These are phyloP conservation scores for Hygrophorus russula DNA, from an alignment of 768 basidiomycete genomes.

Conservation along the genomic window DNA sequence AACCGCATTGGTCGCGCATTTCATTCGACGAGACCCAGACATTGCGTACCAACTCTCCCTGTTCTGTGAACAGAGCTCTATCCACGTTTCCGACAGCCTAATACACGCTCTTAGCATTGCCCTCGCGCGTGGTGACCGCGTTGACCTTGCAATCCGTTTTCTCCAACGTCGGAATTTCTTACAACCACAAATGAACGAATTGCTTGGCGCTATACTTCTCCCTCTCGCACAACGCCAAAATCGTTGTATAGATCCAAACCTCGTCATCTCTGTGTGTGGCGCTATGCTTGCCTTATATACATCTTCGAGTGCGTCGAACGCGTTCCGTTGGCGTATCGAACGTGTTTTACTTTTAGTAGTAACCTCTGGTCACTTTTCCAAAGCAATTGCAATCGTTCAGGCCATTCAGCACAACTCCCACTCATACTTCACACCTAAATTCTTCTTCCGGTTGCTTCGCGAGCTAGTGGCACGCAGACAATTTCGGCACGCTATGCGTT, in stretches of 20 bases:
- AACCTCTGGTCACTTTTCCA: slow-evolving; percentile 21
- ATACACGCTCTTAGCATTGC: slow-evolving; percentile 20
- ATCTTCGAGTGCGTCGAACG: slow-evolving; percentile 17
- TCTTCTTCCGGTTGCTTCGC: slow-evolving; percentile 27
- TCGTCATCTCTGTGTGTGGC: slow-evolving; percentile 23
- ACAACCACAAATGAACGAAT: slow-evolving; percentile 19
- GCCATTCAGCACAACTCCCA: slow-evolving; percentile 23
- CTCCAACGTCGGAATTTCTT: slow-evolving; percentile 22
- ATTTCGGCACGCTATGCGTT: slow-evolving; percentile 21
- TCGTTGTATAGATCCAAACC: slow-evolving; percentile 16
- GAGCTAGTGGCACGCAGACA: slow-evolving; percentile 30
- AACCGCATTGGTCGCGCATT: slow-evolving; percentile 7
- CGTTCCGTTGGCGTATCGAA: slow-evolving; percentile 33
- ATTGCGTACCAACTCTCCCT: slow-evolving; percentile 23
- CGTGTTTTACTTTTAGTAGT: slow-evolving; percentile 32
- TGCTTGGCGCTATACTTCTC: slow-evolving; percentile 28
- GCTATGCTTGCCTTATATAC: slow-evolving; percentile 25
- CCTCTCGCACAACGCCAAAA: slow-evolving; percentile 23
- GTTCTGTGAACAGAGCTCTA: slow-evolving; percentile 14
- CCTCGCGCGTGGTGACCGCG: slow-evolving; percentile 18
- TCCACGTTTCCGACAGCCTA: slow-evolving; percentile 13
- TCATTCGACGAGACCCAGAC: slow-evolving; percentile 16
- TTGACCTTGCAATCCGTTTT: slow-evolving; percentile 21
- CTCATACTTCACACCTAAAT: slow-evolving; percentile 26
- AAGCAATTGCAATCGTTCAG: slow-evolving; percentile 28